Conservation (phyloP, 306 rosid genomes). For the Corylus americana region DNA sequence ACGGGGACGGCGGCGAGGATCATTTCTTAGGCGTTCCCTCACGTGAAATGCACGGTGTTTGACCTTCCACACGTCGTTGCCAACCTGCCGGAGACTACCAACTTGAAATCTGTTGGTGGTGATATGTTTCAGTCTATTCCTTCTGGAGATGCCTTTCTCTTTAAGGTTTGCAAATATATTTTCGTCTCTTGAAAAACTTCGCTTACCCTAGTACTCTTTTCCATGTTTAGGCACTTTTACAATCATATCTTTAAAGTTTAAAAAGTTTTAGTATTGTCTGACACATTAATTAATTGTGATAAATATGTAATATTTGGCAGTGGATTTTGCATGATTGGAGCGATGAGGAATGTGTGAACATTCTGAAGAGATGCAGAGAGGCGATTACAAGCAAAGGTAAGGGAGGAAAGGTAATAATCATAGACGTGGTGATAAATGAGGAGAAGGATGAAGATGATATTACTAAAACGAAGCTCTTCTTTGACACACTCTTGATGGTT, state of each 20-base stretch:
- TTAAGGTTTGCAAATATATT: conserved; percentile 30
- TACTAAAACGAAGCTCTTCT: conserved; percentile 39
- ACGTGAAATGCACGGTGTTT: conserved; percentile 46
- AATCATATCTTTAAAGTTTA: no score
- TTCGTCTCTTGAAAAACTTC: no score
- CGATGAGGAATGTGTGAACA: conserved; percentile 42
- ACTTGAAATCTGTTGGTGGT: conserved; percentile 49
- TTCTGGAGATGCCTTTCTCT: conserved; percentile 41
- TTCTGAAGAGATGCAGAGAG: conserved; percentile 51
- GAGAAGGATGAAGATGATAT: conserved; percentile 25
- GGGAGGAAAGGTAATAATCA: conserved; percentile 49
- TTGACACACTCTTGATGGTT: conserved; percentile 49
- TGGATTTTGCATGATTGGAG: conserved; percentile 40
- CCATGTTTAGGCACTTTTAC: no score
- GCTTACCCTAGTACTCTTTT: no score
- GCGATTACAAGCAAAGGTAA: conserved; percentile 41
- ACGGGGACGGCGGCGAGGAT: conserved; percentile 36
- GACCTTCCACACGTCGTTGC: conserved; percentile 55
- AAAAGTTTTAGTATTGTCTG: no score
- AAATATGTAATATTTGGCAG: conserved; percentile 25
- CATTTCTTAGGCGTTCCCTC: conserved; percentile 42
- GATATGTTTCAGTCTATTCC: conserved; percentile 55
- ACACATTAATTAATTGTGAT: neutral
- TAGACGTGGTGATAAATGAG: conserved; percentile 48
- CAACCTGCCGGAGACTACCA: conserved; percentile 22